These are phyloP conservation scores for Mortierella sp. DNA, from an alignment of 371 early-diverging fungal species.

Conservation along the genomic window DNA sequence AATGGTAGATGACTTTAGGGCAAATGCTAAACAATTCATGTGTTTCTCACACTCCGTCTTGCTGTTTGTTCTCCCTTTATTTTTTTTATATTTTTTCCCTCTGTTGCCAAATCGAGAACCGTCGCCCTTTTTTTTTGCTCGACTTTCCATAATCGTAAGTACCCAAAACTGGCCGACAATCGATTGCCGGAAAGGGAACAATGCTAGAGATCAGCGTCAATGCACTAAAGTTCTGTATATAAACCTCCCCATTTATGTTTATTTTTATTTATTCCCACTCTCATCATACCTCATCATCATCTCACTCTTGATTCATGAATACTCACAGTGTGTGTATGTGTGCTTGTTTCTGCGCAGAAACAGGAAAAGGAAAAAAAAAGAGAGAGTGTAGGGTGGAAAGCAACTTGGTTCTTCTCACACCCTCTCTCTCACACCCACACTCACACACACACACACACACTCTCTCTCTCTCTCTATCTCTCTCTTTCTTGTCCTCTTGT, in stretches of 20 bases:
- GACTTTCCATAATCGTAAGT: conserved; percentile 23
- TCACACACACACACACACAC: no score
- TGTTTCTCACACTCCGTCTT: background rate
- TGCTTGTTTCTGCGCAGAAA: no score
- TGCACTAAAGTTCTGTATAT: background rate
- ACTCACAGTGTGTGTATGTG: background rate
- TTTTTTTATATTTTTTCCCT: conserved; percentile 10
- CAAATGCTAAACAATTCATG: no score
- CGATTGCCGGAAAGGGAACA: conserved; percentile 29
- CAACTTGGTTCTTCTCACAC: no score
- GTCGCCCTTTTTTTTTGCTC: background rate
- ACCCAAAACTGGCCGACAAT: conserved; percentile 29
- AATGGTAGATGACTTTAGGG: background rate
- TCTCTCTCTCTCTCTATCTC: no score
- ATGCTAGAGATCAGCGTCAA: conserved; percentile 6
- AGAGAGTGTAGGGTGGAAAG: no score
- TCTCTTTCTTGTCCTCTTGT: no score
- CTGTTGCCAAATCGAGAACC: conserved; percentile 16
- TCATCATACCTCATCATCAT: background rate
- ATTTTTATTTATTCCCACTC: background rate
- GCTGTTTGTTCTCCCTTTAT: background rate
- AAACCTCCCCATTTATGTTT: background rate
- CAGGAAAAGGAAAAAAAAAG: no score
- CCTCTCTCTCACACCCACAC: no score
- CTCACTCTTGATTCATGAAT: background rate